phyloP scores from a whole-genome alignment of 495 filamentous ascomycete species.

The Sphaerosporella brunnea region DNA sequence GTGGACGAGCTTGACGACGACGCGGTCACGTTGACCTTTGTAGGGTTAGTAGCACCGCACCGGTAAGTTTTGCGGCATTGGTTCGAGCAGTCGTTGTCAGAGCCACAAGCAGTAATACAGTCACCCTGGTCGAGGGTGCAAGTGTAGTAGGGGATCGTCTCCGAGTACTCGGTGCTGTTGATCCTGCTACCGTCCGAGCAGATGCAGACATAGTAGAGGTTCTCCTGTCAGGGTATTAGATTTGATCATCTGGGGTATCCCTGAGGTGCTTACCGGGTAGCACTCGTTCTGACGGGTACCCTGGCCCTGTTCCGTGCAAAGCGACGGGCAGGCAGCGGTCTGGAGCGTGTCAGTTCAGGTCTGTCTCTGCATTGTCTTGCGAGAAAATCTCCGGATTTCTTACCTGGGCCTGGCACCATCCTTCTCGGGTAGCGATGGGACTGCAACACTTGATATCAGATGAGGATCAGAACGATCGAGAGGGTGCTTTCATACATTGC shows the following conservation, averaged over 20 bases:
- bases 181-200: slow-evolving; percentile 13
- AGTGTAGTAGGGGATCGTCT: slow-evolving; percentile 53
- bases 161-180: slow-evolving; percentile 35
- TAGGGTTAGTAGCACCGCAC: slow-evolving; percentile 49
- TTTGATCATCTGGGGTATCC: background rate
- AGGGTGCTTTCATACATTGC: slow-evolving; percentile 11
- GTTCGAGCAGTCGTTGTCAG: slow-evolving; percentile 34
- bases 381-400: background rate
- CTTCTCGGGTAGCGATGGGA: background rate
- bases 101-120: slow-evolving; percentile 37
- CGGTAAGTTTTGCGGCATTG: slow-evolving; percentile 39
- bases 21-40: slow-evolving; percentile 33
- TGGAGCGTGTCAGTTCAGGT: slow-evolving; percentile 40
- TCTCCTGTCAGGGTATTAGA: slow-evolving; percentile 6
- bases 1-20: slow-evolving; percentile 21
- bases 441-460: too few relatives aligned
- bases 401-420: slow-evolving; percentile 2
- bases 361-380: background rate
- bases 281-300: slow-evolving; percentile 13
- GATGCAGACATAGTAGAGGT: slow-evolving; percentile 11
- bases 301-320: slow-evolving; percentile 39
- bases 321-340: slow-evolving; percentile 39
- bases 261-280: slow-evolving; percentile 16
- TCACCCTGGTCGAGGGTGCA: slow-evolving; percentile 42
- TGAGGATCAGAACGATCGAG: background rate